Evolutionary conservation across 2,329 filamentous ascomycete species (phyloP), one percentile per base, ranked within the genome.

Genomic region (Apiospora sp.): DNA sequence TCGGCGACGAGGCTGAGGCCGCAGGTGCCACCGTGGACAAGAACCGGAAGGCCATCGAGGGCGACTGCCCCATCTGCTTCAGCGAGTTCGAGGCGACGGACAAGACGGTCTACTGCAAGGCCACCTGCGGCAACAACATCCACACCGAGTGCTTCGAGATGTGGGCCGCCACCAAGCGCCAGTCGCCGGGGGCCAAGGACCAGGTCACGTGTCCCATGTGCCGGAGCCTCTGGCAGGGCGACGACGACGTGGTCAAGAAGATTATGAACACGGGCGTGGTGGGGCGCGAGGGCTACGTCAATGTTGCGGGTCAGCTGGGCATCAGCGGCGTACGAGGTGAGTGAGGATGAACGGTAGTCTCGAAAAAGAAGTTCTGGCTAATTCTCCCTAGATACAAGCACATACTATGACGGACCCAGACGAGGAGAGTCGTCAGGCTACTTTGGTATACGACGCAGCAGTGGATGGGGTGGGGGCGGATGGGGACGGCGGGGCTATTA

Each of bases 121-220:
- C 85, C 8, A 84, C 83, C 2, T 89, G 87, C 75, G 87, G 87
- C 0, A 86, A 90, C 76, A 90, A 90, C 75, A 85, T 90, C 2
- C 88, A 90, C 75, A 81, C 82, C 44, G 77, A 83, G 58, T 90
- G 88, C 74, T 88, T 90, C 78, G 82, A 86, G 75, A 88, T 84
- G 77, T 90, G 88, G 88, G 86, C 86, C 0, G 78, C 79, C 12
- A 87, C 84, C 46, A 88, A 88, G 76, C 79, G 80, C n/a, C 79
- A 76, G 76, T 77, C 67, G 2, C 68, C 64, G 4, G 78, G 78
- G 6, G 76, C 71, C 13, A 67, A 73, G 5, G 77, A 76, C n/a
- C 68, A 81, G 22, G 85, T 89, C 22, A 91, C 89, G 0, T 92
- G 90, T 75, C 90, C 90, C 0, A 88, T 89, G 77, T 92, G 90